phyloP scores from a whole-genome alignment of 495 filamentous ascomycete genomes.

The Penicillium subrubescens region DNA sequence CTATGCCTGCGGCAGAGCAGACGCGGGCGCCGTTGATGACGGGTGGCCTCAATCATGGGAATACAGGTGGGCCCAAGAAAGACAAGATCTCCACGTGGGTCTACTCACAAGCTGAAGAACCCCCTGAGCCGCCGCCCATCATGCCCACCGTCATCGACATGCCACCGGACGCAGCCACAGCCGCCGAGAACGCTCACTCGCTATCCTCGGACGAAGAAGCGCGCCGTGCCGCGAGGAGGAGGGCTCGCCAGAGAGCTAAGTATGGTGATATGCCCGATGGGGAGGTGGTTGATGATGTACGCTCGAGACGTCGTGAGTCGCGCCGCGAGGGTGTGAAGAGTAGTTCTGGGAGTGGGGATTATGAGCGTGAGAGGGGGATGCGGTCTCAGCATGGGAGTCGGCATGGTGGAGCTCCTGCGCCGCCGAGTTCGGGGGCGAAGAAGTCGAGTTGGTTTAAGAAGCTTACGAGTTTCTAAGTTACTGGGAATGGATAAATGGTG shows the following conservation, averaged over 20 bases:
- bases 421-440: slow-evolving; percentile 37
- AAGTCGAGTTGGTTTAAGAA: slow-evolving; percentile 53
- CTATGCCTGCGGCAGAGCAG: slow-evolving; percentile 18
- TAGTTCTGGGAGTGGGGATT: slow-evolving; percentile 46
- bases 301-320: slow-evolving; percentile 33
- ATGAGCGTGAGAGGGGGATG: slow-evolving; percentile 46
- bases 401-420: slow-evolving; percentile 25
- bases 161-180: slow-evolving; percentile 40
- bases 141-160: slow-evolving; percentile 57
- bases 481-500: background rate
- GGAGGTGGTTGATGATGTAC: slow-evolving; percentile 43
- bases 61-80: slow-evolving; percentile 26
- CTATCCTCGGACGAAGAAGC: slow-evolving; percentile 48
- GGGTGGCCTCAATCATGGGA: slow-evolving; percentile 26
- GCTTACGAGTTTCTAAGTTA: slow-evolving; percentile 37
- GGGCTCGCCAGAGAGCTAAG: slow-evolving; percentile 40
- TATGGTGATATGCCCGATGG: slow-evolving; percentile 43
- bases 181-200: slow-evolving; percentile 33
- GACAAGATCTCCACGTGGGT: slow-evolving; percentile 66
- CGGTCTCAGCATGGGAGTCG: slow-evolving; percentile 34
- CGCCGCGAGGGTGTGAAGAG: slow-evolving; percentile 39
- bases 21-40: slow-evolving; percentile 28
- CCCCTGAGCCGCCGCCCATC: slow-evolving; percentile 59
- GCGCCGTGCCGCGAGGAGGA: slow-evolving; percentile 38
- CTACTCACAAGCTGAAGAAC: slow-evolving; percentile 55